These are phyloP conservation scores for Blastocystis sp. DNA, from an alignment of 352 stramenopile species.

Conservation along the genomic window DNA sequence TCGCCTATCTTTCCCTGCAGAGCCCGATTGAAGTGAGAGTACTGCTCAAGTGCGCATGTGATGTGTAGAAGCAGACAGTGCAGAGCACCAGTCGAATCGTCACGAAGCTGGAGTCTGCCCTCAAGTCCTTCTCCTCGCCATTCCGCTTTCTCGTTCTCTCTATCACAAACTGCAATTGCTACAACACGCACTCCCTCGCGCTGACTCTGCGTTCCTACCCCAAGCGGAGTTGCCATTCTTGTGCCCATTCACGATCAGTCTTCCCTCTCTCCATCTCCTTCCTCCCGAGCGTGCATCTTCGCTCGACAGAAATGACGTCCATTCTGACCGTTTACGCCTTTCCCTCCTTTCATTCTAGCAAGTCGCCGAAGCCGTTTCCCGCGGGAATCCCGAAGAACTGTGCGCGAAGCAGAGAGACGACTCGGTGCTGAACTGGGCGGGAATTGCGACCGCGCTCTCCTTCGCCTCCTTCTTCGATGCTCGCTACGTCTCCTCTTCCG, in stretches of 20 bases:
- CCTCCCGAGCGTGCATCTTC: too few relatives aligned
- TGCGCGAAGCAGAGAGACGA: not conserved
- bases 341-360: not conserved
- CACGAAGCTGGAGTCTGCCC: not conserved
- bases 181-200: not conserved
- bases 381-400: not conserved
- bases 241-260: not conserved
- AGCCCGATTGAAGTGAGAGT: not conserved
- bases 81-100: not conserved
- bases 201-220: not conserved
- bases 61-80: not conserved
- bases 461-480: conserved; percentile 40
- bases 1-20: not conserved
- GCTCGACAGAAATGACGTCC: not conserved
- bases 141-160: conserved; percentile 31
- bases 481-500: not conserved
- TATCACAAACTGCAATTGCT: conserved; percentile 3
- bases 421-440: not conserved
- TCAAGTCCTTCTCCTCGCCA: not conserved
- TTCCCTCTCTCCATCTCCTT: conserved; percentile 4
- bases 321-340: not conserved
- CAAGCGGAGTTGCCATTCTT: conserved; percentile 7
- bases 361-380: not conserved
- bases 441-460: not conserved
- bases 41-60: not conserved